Percentiles rank a stretch among this genome's conserved stretches.
phyloP scores from a whole-genome alignment of 768 basidiomycete genomes.

The Suillus tomentosus region DNA sequence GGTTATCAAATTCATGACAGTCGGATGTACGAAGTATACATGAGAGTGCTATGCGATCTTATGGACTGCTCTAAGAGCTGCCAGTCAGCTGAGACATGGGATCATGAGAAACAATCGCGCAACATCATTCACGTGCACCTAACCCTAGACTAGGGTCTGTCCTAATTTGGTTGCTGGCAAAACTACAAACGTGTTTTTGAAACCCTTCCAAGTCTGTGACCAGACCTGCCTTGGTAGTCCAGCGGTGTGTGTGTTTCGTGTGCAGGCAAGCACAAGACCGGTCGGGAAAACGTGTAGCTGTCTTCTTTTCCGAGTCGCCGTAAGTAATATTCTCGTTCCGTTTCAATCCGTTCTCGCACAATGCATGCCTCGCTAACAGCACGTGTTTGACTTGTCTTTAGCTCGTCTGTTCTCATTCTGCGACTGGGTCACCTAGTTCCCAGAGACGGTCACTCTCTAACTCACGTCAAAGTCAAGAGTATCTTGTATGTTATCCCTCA shows the following conservation, averaged over 20 bases:
- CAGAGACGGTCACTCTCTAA: slow-evolving; percentile 10
- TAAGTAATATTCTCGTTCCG: slow-evolving; percentile 15
- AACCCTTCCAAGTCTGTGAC: not conserved
- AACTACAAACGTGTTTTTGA: not conserved
- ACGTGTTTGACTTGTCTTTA: slow-evolving; percentile 47
- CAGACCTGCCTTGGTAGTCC: not conserved
- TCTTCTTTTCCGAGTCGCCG: slow-evolving; percentile 6
- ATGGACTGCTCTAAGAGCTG: not conserved
- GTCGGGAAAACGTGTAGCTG: slow-evolving; percentile 16
- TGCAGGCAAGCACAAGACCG: slow-evolving; percentile 21
- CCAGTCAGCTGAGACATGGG: not conserved
- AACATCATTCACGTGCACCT: slow-evolving; percentile 5
- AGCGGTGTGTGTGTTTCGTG: not conserved
- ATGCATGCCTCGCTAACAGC: slow-evolving; percentile 39
- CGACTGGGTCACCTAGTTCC: slow-evolving; percentile 24
- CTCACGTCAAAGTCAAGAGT: not conserved
- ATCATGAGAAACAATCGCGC: slow-evolving; percentile 2
- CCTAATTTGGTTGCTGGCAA: slow-evolving; percentile 13
- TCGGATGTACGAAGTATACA: not conserved
- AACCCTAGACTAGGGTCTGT: not conserved
- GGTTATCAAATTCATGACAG: not conserved
- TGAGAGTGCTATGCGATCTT: not conserved
- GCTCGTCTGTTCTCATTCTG: slow-evolving; percentile 42
- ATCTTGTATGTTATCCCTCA: slow-evolving; percentile 7
- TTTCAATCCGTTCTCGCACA: slow-evolving; percentile 13